Percentiles rank a stretch among this genome's conserved stretches.
These are phyloP conservation scores for Citrus australasica DNA, from an alignment of 345 rosid genomes.

Conservation along the genomic window DNA sequence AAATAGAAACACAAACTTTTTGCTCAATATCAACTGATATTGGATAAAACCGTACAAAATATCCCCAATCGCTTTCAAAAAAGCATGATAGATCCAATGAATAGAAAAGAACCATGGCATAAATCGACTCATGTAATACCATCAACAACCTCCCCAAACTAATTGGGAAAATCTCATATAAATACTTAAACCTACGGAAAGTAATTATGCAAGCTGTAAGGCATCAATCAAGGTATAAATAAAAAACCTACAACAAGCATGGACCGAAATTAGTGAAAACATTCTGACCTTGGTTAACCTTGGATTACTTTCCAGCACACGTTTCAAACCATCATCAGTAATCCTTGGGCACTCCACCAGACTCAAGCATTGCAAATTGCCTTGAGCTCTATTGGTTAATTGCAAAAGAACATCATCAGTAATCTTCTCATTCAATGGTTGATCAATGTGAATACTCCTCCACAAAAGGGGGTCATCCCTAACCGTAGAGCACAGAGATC, in stretches of 20 bases:
- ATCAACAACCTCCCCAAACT: background rate
- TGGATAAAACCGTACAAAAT: background rate
- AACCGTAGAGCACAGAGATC: slow-evolving; percentile 45
- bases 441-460: slow-evolving; percentile 72
- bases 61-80: background rate
- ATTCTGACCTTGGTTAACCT: slow-evolving; percentile 61
- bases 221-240: background rate
- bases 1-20: background rate
- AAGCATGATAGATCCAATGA: background rate
- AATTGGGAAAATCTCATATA: background rate
- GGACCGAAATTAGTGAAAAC: background rate
- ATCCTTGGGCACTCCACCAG: slow-evolving; percentile 73
- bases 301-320: slow-evolving; percentile 59
- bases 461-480: slow-evolving; percentile 66
- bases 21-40: background rate
- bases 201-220: background rate
- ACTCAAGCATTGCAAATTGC: slow-evolving; percentile 74
- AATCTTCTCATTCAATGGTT: slow-evolving; percentile 80
- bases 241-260: background rate
- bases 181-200: background rate
- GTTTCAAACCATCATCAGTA: slow-evolving; percentile 64
- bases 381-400: slow-evolving; percentile 67
- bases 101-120: background rate
- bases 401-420: slow-evolving; percentile 78
- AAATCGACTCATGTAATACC: background rate